Evolutionary conservation across 2,329 filamentous ascomycete genomes (phyloP).

Genomic region (Cryphonectria radicalis): DNA sequence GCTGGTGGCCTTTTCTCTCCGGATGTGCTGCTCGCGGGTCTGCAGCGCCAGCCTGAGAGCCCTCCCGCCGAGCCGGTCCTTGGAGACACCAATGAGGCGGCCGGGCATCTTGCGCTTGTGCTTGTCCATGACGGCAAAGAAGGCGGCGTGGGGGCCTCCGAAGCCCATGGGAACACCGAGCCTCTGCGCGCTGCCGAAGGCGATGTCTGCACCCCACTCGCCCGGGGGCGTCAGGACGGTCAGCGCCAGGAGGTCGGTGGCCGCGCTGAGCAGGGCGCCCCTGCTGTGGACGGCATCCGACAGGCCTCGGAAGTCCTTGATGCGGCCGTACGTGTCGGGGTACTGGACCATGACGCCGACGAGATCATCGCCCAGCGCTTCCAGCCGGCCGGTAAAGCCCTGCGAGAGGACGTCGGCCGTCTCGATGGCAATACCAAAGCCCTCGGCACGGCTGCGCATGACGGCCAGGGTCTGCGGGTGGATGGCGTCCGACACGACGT

Average conservation of each 20-base stretch:
- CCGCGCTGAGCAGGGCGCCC: conserved; percentile 81
- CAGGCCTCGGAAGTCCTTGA: conserved; percentile 75
- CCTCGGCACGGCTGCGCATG: conserved; percentile 81
- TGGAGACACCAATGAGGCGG: conserved; percentile 86
- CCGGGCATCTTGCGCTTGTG: conserved; percentile 95
- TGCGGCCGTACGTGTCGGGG: conserved; percentile 83
- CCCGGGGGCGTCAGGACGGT: conserved; percentile 88
- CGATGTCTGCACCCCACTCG: conserved; percentile 93
- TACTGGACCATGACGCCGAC: conserved; percentile 95
- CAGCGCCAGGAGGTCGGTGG: conserved; percentile 85
- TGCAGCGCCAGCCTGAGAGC: conserved; percentile 86
- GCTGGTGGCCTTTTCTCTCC: conserved; percentile 94
- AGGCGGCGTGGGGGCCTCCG: conserved; percentile 94
- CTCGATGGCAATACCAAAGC: conserved; percentile 84
- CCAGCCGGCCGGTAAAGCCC: conserved; percentile 64
- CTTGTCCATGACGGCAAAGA: conserved; percentile 90
- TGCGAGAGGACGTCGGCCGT: conserved; percentile 72
- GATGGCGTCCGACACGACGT: conserved; percentile 79
- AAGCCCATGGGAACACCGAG: conserved; percentile 92
- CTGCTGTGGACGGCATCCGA: conserved; percentile 77
- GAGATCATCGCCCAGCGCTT: conserved; percentile 77
- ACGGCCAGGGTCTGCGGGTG: conserved; percentile 88
- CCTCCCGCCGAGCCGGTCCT: conserved; percentile 81
- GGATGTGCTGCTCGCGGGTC: conserved; percentile 94
- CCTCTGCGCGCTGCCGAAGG: conserved; percentile 89